Percentiles rank a stretch among this genome's conserved stretches.
Conservation (phyloP, 2,329 filamentous ascomycete genomes). For the Leptographium galeiforme region DNA sequence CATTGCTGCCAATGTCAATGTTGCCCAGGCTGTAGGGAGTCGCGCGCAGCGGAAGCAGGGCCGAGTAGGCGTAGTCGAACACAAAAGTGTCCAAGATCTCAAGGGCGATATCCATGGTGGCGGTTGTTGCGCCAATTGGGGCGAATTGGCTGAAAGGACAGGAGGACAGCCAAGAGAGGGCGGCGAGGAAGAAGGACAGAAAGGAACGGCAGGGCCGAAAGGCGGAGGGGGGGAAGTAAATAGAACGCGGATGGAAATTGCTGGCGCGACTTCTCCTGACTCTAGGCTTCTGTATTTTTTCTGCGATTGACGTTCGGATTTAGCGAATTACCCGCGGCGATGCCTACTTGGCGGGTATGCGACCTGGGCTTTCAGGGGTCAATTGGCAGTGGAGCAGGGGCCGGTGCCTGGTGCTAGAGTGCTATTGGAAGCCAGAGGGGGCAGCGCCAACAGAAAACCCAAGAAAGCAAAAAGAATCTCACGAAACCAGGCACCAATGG, state of each 20-base stretch:
- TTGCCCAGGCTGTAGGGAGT: slow-evolving; percentile 16
- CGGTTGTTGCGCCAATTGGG: not conserved
- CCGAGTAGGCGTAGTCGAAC: slow-evolving; percentile 68
- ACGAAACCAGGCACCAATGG: not conserved
- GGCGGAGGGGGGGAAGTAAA: not conserved
- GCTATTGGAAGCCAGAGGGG: not conserved
- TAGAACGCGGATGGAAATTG: not conserved
- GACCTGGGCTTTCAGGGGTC: not conserved
- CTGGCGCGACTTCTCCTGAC: not conserved
- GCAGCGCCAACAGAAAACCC: not conserved
- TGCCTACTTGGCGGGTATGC: not conserved
- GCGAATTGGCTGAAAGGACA: not conserved
- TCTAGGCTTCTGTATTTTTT: not conserved
- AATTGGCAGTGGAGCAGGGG: not conserved
- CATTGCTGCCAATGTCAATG: slow-evolving; percentile 34
- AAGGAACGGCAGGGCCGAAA: not conserved
- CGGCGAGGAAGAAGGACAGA: not conserved
- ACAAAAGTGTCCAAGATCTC: slow-evolving; percentile 72
- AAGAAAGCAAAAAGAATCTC: not conserved
- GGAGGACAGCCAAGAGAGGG: not conserved
- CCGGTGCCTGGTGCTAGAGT: not conserved
- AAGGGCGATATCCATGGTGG: slow-evolving; percentile 75
- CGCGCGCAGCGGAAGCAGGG: slow-evolving; percentile 45
- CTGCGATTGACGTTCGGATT: not conserved
- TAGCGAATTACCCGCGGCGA: not conserved